Percentiles rank a stretch among this genome's conserved stretches.
Conservation (phyloP, 2,329 filamentous ascomycete genomes). For the Pyricularia grisea region DNA sequence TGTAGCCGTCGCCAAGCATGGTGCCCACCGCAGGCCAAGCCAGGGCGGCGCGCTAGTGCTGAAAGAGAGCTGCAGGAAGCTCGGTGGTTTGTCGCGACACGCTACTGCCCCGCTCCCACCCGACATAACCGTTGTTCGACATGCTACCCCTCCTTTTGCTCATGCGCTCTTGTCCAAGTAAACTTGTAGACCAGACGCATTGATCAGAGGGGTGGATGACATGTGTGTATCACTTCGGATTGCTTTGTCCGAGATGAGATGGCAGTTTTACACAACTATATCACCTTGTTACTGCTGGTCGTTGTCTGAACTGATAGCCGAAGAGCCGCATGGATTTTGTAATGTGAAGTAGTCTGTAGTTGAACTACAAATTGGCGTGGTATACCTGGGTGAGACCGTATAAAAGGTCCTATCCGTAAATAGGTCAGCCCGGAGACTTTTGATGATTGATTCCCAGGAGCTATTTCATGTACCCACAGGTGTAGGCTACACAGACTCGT, state of each 20-base stretch:
- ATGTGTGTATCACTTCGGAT: neutral
- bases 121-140: neutral
- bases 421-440: neutral
- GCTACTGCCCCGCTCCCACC: neutral
- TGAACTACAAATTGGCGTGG: neutral
- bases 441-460: neutral
- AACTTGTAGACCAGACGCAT: neutral
- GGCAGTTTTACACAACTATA: neutral
- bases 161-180: neutral
- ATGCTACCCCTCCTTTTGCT: neutral
- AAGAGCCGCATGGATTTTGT: neutral
- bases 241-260: neutral
- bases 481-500: neutral
- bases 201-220: neutral
- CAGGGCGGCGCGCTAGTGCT: neutral
- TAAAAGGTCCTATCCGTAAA: neutral
- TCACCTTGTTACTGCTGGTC: neutral
- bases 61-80: neutral
- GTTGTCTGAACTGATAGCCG: neutral
- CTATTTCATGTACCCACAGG: neutral
- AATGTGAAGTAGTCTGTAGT: neutral
- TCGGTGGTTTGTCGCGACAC: neutral
- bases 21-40: neutral
- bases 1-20: neutral
- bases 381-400: neutral